Evolutionary conservation across 441 rosid species (phyloP).

Genomic region (Populus hybrid): DNA sequence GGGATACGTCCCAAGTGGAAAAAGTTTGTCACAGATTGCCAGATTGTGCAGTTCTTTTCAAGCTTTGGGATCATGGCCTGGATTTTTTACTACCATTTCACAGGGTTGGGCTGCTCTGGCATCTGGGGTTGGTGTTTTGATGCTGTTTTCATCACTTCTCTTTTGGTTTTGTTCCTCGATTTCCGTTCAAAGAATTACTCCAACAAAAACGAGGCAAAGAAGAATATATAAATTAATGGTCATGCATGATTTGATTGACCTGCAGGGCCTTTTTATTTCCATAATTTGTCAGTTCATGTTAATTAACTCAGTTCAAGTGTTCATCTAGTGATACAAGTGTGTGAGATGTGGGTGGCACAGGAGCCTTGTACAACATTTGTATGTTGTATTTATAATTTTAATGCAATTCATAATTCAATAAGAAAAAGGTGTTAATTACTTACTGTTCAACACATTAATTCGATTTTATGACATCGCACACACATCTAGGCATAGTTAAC

Average conservation of each 20-base stretch:
- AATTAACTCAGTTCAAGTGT: neutral
- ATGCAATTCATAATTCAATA: neutral
- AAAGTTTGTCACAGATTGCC: conserved; percentile 55
- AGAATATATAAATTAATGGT: neutral
- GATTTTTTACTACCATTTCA: conserved; percentile 49
- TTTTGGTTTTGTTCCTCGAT: conserved; percentile 48
- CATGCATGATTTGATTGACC: neutral
- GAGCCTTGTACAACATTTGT: neutral
- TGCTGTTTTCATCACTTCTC: conserved; percentile 53
- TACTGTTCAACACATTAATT: neutral
- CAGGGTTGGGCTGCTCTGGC: conserved; percentile 53
- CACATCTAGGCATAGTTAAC: too few species aligned
- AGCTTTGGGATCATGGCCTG: conserved; percentile 44
- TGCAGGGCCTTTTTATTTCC: neutral
- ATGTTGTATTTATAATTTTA: neutral
- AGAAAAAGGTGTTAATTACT: neutral
- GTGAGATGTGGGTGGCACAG: neutral
- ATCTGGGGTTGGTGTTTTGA: conserved; percentile 66
- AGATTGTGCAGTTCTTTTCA: conserved; percentile 58
- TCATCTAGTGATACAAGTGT: neutral
- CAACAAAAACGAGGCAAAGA: conserved; percentile 1
- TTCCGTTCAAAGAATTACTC: conserved; percentile 51
- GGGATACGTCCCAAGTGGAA: conserved; percentile 65
- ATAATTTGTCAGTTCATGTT: neutral
- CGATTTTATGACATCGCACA: too few species aligned